These are phyloP conservation scores for Globisporangium megalacanthum DNA, from an alignment of 352 stramenopile species.

Conservation along the genomic window DNA sequence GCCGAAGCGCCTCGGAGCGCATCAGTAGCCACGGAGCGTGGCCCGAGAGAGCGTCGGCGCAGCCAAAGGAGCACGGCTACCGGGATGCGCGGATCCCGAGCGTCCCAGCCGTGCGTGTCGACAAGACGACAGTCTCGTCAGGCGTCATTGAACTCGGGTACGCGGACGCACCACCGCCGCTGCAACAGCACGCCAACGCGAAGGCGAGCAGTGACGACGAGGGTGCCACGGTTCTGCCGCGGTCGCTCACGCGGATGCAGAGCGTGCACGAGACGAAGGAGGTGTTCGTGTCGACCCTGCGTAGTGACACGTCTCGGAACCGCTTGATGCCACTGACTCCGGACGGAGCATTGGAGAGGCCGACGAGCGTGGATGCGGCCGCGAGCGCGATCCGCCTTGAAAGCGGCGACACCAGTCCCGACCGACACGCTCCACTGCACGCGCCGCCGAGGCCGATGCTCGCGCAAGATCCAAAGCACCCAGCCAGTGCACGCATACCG, in stretches of 20 bases:
- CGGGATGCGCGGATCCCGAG: conserved; percentile 4
- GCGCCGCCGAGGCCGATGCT: not conserved
- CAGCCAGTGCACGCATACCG: conserved; percentile 3
- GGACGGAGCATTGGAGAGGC: not conserved
- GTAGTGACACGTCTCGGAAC: not conserved
- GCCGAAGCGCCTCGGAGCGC: not conserved
- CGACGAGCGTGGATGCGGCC: not conserved
- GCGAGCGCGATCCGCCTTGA: not conserved
- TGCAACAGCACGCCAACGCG: conserved; percentile 1
- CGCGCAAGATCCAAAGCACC: not conserved
- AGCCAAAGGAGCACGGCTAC: conserved; percentile 4
- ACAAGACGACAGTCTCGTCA: not conserved
- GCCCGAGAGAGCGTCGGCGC: not conserved
- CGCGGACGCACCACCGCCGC: conserved; percentile 1
- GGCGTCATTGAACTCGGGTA: conserved; percentile 12
- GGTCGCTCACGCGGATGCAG: conserved; percentile 19
- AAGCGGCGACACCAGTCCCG: no score
- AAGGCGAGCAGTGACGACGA: conserved; percentile 2
- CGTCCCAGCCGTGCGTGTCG: not conserved
- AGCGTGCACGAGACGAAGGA: conserved; percentile 57
- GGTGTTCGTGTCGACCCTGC: conserved; percentile 35
- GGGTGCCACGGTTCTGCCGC: conserved; percentile 3
- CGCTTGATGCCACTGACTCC: not conserved
- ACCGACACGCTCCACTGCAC: not conserved
- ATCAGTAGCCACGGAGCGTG: not conserved